Conservation (phyloP, 805 yeast genomes). For the Saturnispora silvae region DNA sequence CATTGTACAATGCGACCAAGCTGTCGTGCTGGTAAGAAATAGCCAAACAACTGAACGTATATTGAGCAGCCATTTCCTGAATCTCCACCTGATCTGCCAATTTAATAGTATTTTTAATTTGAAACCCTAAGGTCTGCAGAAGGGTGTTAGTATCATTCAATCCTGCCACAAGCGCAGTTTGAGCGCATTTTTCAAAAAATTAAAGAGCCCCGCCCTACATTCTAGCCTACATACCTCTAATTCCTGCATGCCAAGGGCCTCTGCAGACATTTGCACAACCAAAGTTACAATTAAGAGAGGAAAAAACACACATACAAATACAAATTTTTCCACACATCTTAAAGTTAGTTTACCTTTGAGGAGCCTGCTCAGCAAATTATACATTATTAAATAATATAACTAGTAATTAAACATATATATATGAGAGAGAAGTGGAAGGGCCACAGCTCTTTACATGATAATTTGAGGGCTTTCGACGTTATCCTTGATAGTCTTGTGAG, state of each 20-base stretch:
- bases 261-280: constrained; percentile 6
- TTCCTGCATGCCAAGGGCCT: constrained; percentile 13
- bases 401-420: neutral
- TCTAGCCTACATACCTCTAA: constrained; percentile 22
- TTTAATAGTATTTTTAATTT: constrained; percentile 18
- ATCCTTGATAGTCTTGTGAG: constrained; percentile 93
- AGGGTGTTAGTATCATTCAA: constrained; percentile 10
- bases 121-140: constrained; percentile 24
- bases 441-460: constrained; percentile 90
- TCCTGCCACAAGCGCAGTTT: no score
- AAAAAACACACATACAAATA: neutral
- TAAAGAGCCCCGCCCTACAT: no score
- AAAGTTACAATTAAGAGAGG: neutral
- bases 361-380: neutral
- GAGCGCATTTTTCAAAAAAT: neutral
- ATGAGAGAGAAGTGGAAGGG: neutral
- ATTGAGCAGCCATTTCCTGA: neutral
- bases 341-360: no score
- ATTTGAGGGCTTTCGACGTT: constrained; percentile 97
- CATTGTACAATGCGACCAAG: constrained; percentile 17
- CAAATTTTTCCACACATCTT: no score
- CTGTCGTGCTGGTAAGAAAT: constrained; percentile 14
- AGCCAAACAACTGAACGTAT: constrained; percentile 13
- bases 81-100: constrained; percentile 12
- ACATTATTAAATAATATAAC: neutral